Base-by-base conservation (phyloP, 139 green algal genomes). In the Chlorella sorokiniana region DNA sequence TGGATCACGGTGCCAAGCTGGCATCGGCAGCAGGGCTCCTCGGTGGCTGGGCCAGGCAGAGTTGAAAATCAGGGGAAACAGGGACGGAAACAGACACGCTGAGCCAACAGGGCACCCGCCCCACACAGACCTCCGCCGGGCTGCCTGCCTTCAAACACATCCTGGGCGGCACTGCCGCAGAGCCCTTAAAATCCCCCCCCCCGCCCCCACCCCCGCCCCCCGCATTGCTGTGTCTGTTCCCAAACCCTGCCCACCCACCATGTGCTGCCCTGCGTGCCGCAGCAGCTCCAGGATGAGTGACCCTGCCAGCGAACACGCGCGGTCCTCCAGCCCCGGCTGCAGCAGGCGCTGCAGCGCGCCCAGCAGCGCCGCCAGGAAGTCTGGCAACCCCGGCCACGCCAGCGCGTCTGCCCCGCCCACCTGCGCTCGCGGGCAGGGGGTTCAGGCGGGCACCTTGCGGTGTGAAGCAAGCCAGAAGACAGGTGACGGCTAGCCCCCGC, bases 261-360 rank as follows among this genome's bases (percentile, higher is more conserved):
- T 51, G 1, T 75, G 44, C 4, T 84, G 86, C 69, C 88, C 73
- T 4, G 81, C 79, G 37, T 71, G 56, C 23, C 83, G 45, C 54
- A 94, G 83, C 75, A 94, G 79, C 63, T 79, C 78, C 61, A 91
- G 64, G 10, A 93, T 79, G 9, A 91, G 41, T 0, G 62, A 18
- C 7, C 90, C 88, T n/a, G 86, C 87, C 45, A 83, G 85, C 5
- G 85, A 64, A 10, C 75, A 78, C 10, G 87, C 82, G 1, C 72
- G 83, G 64, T 92, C 86, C 42, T 87, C 83, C 40, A 89, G 65
- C 42, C 78, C 80, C 18, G 86, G 89, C 20, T 78, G 35, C 64
- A 92, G 83, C 69, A 91, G 85, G 35, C 61, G 80, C 42, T 74
- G 79, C 62, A 90, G 61, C 0, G 81, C 84, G n/a, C 78, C 44